Percentiles rank a stretch among this genome's conserved stretches.
Evolutionary conservation across 169 alveolate species (phyloP).

Genomic region (Cryptosporidium parvum): DNA sequence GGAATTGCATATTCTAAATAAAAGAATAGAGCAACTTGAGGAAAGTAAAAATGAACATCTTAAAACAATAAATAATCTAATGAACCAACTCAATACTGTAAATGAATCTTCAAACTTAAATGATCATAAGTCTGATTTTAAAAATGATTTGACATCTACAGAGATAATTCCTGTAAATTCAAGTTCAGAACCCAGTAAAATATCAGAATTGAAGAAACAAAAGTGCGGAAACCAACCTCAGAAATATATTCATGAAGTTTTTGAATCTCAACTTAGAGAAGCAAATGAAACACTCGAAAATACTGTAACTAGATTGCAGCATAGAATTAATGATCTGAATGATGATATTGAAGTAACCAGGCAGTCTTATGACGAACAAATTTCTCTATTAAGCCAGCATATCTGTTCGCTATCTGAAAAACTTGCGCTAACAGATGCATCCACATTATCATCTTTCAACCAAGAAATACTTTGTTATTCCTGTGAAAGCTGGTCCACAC

Average conservation of each 20-base stretch:
- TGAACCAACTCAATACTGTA: not conserved
- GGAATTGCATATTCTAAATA: slow-evolving; percentile 38
- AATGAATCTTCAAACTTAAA: slow-evolving; percentile 18
- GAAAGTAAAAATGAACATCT: slow-evolving; percentile 45
- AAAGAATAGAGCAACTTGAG: slow-evolving; percentile 47
- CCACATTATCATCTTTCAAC: slow-evolving; percentile 46
- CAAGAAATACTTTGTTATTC: slow-evolving; percentile 69
- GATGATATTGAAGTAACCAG: slow-evolving; percentile 63
- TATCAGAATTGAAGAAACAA: not conserved
- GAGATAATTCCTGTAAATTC: not conserved
- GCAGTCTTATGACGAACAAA: slow-evolving; percentile 63
- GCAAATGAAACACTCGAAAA: slow-evolving; percentile 73
- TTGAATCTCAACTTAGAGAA: slow-evolving; percentile 58
- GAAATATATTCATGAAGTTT: slow-evolving; percentile 25
- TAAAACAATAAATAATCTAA: slow-evolving; percentile 31
- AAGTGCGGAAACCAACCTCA: slow-evolving; percentile 4
- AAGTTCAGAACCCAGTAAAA: slow-evolving; percentile 7
- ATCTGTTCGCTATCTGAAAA: slow-evolving; percentile 53
- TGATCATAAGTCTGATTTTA: not conserved
- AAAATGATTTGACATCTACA: not conserved
- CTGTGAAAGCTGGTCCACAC: slow-evolving; percentile 55
- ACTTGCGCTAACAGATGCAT: slow-evolving; percentile 48
- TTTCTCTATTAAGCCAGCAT: slow-evolving; percentile 48
- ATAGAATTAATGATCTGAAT: slow-evolving; percentile 24
- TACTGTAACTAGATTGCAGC: slow-evolving; percentile 44